Conservation (phyloP, 2,329 filamentous ascomycete species). For the Colletotrichum shisoi region DNA sequence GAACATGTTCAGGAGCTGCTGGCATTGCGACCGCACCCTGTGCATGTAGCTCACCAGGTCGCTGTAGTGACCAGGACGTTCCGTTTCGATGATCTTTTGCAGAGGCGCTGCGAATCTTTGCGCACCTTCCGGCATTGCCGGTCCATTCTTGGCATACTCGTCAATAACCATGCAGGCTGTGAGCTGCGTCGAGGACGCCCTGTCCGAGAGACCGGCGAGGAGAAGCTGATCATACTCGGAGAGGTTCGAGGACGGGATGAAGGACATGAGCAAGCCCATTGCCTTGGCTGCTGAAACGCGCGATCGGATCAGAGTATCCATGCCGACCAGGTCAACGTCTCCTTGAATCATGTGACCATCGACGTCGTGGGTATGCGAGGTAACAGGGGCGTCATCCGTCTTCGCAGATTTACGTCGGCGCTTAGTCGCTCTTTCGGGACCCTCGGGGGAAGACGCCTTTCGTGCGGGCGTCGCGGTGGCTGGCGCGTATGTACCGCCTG, state of each 20-base stretch:
- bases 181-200: constrained; percentile 86
- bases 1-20: constrained; percentile 89
- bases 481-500: constrained; percentile 79
- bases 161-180: constrained; percentile 84
- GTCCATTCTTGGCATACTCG: constrained; percentile 76
- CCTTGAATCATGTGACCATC: constrained; percentile 98
- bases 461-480: constrained; percentile 56
- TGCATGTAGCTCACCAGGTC: constrained; percentile 91
- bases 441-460: constrained; percentile 61
- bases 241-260: constrained; percentile 71
- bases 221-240: constrained; percentile 72
- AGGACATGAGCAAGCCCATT: constrained; percentile 81
- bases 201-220: constrained; percentile 71
- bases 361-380: constrained; percentile 85
- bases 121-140: constrained; percentile 55
- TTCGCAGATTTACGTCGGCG: constrained; percentile 87
- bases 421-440: constrained; percentile 71
- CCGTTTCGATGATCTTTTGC: constrained; percentile 78
- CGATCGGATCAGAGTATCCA: constrained; percentile 86
- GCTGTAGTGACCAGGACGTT: constrained; percentile 82
- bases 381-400: constrained; percentile 70
- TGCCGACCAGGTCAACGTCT: constrained; percentile 91
- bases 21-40: constrained; percentile 88
- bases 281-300: constrained; percentile 87
- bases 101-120: constrained; percentile 70